Percentiles rank a stretch among this genome's conserved stretches.
Conservation (phyloP, 495 filamentous ascomycete species). For the Chaetomidium leptoderma region DNA sequence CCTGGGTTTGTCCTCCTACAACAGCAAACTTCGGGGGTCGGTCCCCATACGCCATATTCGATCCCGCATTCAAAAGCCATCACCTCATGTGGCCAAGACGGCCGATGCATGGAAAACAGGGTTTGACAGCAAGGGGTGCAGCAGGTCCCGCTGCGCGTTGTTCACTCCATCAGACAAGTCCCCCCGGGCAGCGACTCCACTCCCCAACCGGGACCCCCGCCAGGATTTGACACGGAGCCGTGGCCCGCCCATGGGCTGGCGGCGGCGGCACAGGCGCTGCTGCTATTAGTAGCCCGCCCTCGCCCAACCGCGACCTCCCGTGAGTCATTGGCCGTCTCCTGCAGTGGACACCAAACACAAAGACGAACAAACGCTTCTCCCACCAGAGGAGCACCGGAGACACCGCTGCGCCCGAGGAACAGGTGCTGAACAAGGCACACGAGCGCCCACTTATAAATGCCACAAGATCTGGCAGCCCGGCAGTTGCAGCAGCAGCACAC, state of each 20-base stretch:
- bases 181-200: neutral
- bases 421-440: neutral
- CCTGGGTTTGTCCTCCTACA: neutral
- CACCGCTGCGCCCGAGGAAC: neutral
- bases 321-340: slow-evolving; percentile 15
- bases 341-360: slow-evolving; percentile 13
- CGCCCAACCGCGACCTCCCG: slow-evolving; percentile 13
- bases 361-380: slow-evolving; percentile 2
- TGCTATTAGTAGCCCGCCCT: slow-evolving; percentile 17
- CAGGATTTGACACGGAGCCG: slow-evolving; percentile 4
- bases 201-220: neutral
- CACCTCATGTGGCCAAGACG: slow-evolving; percentile 3
- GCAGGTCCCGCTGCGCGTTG: neutral
- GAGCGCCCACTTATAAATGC: neutral
- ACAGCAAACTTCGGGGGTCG: too few relatives aligned
- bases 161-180: too few relatives aligned
- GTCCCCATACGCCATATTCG: too few relatives aligned
- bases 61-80: neutral
- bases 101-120: slow-evolving; percentile 11
- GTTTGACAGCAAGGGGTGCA: neutral
- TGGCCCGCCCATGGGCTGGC: neutral
- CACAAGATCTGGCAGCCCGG: neutral
- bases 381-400: neutral
- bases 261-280: slow-evolving; percentile 12
- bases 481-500: neutral